Evolutionary conservation across 23 red algal genomes (phyloP).

Genomic region (Gracilaria vermiculophylla): DNA sequence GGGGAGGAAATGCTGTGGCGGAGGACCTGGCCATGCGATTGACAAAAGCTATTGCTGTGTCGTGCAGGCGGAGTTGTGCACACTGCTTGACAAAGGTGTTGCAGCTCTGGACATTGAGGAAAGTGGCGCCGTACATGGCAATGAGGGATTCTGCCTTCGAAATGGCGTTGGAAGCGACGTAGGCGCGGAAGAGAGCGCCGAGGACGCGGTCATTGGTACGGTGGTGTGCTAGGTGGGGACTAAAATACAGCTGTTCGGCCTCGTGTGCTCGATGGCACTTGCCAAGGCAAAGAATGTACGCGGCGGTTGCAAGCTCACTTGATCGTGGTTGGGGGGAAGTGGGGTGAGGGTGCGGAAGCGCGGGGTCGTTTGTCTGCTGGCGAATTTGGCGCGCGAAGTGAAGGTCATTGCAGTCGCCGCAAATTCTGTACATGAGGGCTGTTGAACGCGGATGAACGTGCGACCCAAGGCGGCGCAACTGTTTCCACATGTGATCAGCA

Average conservation of each 20-base stretch:
- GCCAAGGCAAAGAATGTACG: conserved; percentile 54
- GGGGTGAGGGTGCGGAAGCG: background rate
- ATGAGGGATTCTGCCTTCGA: conserved; percentile 64
- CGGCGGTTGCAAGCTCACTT: conserved; percentile 24
- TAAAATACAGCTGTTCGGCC: conserved; percentile 48
- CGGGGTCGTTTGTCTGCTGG: conserved; percentile 1
- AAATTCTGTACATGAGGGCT: conserved; percentile 56
- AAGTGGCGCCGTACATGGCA: conserved; percentile 30
- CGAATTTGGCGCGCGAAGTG: conserved; percentile 12
- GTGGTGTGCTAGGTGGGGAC: background rate
- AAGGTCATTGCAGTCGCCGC: conserved; percentile 28
- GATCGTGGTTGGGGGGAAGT: background rate
- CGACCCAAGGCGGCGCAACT: background rate
- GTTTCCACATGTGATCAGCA: conserved; percentile 32
- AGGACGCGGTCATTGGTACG: conserved; percentile 23
- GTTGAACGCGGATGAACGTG: background rate
- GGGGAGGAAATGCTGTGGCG: conserved; percentile 15
- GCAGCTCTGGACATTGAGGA: conserved; percentile 43
- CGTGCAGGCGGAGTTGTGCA: conserved; percentile 33
- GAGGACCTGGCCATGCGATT: conserved; percentile 18
- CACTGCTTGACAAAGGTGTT: conserved; percentile 61
- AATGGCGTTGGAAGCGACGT: conserved; percentile 23
- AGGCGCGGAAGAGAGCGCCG: conserved; percentile 38
- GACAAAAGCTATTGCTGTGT: conserved; percentile 40
- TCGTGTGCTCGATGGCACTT: conserved; percentile 33